Percentiles rank a stretch among this genome's conserved stretches.
Evolutionary conservation across 768 basidiomycete species (phyloP).

Genomic region (Termitomyces eurrhizus): DNA sequence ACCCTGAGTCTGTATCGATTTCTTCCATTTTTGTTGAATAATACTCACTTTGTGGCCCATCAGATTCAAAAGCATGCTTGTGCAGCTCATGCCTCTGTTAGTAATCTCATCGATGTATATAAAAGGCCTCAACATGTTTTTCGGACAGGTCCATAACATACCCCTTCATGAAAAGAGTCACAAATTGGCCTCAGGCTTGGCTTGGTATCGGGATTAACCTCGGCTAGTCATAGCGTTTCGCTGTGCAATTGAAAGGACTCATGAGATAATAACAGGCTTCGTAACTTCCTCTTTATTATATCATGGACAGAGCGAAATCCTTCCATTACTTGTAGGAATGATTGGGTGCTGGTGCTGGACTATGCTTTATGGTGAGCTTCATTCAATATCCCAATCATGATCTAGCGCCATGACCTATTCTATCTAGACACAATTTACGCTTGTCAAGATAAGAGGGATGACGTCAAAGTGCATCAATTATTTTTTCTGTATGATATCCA

Average conservation of each 20-base stretch:
- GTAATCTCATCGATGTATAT: neutral
- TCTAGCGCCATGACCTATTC: neutral
- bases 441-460: constrained; percentile 2
- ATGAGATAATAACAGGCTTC: constrained; percentile 4
- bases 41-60: neutral
- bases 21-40: neutral
- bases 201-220: constrained; percentile 45
- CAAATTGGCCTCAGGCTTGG: constrained; percentile 30
- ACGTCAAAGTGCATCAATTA: neutral
- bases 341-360: constrained; percentile 20
- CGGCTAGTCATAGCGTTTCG: constrained; percentile 30
- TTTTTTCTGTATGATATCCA: neutral
- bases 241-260: too few relatives aligned
- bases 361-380: neutral
- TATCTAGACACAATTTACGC: constrained; percentile 11
- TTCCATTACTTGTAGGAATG: neutral
- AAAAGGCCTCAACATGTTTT: too few relatives aligned
- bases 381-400: neutral
- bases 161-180: constrained; percentile 49
- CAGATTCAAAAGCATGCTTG: neutral
- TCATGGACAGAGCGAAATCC: neutral
- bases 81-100: constrained; percentile 8
- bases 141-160: constrained; percentile 16
- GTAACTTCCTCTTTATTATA: constrained; percentile 4
- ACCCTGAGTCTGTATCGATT: neutral